Base-by-base conservation (phyloP, 352 stramenopile genomes). In the Halophytophthora batemanensis region DNA sequence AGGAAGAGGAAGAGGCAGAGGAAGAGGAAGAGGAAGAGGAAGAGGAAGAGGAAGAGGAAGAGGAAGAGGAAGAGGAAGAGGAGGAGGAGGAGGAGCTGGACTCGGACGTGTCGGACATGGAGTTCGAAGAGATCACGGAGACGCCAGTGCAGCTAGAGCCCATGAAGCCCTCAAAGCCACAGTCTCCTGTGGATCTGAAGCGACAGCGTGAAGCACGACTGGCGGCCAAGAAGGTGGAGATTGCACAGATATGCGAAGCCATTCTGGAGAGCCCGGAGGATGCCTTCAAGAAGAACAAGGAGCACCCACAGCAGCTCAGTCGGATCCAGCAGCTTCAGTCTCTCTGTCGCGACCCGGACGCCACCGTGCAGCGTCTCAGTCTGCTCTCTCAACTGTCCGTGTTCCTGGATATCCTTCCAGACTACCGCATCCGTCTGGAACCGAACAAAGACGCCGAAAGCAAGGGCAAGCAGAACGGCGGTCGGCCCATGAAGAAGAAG, bases 391-490 rank as follows among this genome's bases (percentile, higher is more conserved):
- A 97, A 42, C 64, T 98, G 14, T 95, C 95, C 1, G 90, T 99
- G 28, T 98, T 98, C 50, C 74, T 97, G 36, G 96, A 99, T 49
- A 96, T 99, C 28, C 45, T 98, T 28, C 96, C 96, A 0, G 82
- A 91, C 52, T 98, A 99, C 73, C 84, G 95, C 45, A 98, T 99
- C 45, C 90, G 94, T 52, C 55, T 88, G 19, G 78, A 90, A 28
- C 95, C 77, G 1, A 82, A 86, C 4, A 88, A 98, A 62, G 2
- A 23, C 23, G 71, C 90, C 2, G 93, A 98, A 56, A 56, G 61
- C 21, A 69, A 66, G 47, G 80, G 90, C 12, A 93, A 98, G 66
- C 79, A 87, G 56, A 80, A 87, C 56, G 74, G 86, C 19, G 87
- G 87, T 29, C 77, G 76, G 0, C 82, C 82, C 8, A 70, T 81